phyloP scores from a whole-genome alignment of 192 early-diverging fungal genomes.

The Funneliformis mosseae region DNA sequence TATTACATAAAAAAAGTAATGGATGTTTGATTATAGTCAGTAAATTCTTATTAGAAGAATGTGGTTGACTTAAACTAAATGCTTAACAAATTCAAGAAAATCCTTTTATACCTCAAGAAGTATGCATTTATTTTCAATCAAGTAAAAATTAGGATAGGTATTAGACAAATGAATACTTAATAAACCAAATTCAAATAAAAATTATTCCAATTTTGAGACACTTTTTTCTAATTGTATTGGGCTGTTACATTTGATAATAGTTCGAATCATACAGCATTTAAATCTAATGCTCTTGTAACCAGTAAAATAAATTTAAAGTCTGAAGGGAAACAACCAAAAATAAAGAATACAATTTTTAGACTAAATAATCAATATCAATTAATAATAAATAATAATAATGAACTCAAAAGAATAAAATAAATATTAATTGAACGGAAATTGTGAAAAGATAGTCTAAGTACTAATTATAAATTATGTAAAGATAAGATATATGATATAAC shows the following conservation, averaged over 20 bases:
- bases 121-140: too few relatives aligned
- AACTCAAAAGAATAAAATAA: background rate
- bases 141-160: conserved; percentile 16
- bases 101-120: background rate
- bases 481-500: background rate
- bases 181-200: conserved; percentile 28
- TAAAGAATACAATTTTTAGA: background rate
- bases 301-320: conserved; percentile 24
- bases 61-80: background rate
- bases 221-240: too few relatives aligned
- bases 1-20: conserved; percentile 2
- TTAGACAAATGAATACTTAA: conserved; percentile 23
- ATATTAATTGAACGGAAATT: background rate
- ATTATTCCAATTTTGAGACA: conserved; percentile 28
- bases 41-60: too few relatives aligned
- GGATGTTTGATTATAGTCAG: background rate
- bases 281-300: background rate
- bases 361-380: background rate
- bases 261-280: too few relatives aligned
- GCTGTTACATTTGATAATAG: too few relatives aligned
- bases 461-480: conserved; percentile 6
- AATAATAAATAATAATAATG: background rate
- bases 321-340: background rate
- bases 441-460: background rate
- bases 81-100: background rate